Base-by-base conservation (phyloP, 2,329 filamentous ascomycete species). In the Talaromyces sp. region DNA sequence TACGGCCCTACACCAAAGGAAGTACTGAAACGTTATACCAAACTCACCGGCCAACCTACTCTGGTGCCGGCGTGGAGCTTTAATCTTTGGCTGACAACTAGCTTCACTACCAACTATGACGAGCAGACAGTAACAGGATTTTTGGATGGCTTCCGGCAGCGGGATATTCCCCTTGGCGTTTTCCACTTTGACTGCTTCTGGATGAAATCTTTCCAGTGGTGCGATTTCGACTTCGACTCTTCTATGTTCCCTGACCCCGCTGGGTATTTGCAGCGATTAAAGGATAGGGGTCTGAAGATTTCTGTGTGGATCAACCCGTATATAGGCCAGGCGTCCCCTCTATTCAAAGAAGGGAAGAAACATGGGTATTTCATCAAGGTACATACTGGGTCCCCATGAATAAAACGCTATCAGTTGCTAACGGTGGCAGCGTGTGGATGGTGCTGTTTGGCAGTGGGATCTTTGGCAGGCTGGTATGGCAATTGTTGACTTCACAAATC, bases 181-280 rank as follows among this genome's bases (percentile, higher is more conserved):
- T 91, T 92, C 75, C 90, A 92, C 74, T 92, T 89, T 68, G 89
- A 92, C 73, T 90, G 87, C 75, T 92, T 91, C 82, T 92, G 89
- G 89, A 87, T 92, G 82, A 87, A 88, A 67, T 87, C 86, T 1
- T 91, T 90, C 73, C 86, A 87, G 64, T 92, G 89, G 89, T 90
- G 88, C 65, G 89, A 91, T 74, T 91, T 92, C 68, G 82, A 87
- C 59, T 92, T 91, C 77, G 84, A 88, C 56, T 85, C 85, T 69
- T 92, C 19, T 24, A 16, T 54, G 14, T 92, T 92, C 75, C 88
- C 89, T 0, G 88, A 92, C 67, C 87, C 89, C 1, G 82, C 83
- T 59, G 85, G 82, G 0, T 88, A 89, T 71, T 86, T 92, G 66
- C 73, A 81, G 8, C 83, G 88, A 1, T 79, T 91, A 65, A 91